Evolutionary conservation across 192 early-diverging fungal genomes (phyloP).

Genomic region (Podila minutissima): DNA sequence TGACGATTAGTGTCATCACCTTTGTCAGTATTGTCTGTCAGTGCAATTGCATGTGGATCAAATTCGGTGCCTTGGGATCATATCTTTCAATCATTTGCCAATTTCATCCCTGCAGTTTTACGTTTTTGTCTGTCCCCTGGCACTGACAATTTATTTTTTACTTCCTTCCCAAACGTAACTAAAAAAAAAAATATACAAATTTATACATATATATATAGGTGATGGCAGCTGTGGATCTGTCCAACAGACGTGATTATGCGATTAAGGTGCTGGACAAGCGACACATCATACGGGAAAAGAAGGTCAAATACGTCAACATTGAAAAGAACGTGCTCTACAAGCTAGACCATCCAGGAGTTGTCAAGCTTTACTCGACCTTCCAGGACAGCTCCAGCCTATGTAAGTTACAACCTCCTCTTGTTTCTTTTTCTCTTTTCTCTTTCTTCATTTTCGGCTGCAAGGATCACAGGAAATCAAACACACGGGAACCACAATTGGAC

Average conservation of each 20-base stretch:
- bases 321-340: slow-evolving; percentile 91
- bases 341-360: slow-evolving; percentile 90
- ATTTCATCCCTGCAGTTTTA: too few species aligned
- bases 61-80: too few species aligned
- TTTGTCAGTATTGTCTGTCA: too few species aligned
- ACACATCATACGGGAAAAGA: slow-evolving; percentile 94
- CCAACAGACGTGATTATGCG: slow-evolving; percentile 78
- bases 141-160: background rate
- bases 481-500: too few species aligned
- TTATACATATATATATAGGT: too few species aligned
- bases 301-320: slow-evolving; percentile 95
- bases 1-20: background rate
- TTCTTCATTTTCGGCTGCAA: too few species aligned
- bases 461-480: too few species aligned
- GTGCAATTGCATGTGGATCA: too few species aligned
- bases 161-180: background rate
- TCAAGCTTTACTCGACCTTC: slow-evolving; percentile 95
- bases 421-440: background rate
- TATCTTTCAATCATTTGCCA: too few species aligned
- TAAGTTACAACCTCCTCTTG: slow-evolving; percentile 34
- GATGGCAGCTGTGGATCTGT: slow-evolving; percentile 78
- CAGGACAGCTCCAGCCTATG: slow-evolving; percentile 90
- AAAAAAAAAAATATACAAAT: background rate
- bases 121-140: too few species aligned
- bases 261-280: slow-evolving; percentile 91